Evolutionary conservation across 352 stramenopile genomes (phyloP).

Genomic region (Globisporangium canariense): DNA sequence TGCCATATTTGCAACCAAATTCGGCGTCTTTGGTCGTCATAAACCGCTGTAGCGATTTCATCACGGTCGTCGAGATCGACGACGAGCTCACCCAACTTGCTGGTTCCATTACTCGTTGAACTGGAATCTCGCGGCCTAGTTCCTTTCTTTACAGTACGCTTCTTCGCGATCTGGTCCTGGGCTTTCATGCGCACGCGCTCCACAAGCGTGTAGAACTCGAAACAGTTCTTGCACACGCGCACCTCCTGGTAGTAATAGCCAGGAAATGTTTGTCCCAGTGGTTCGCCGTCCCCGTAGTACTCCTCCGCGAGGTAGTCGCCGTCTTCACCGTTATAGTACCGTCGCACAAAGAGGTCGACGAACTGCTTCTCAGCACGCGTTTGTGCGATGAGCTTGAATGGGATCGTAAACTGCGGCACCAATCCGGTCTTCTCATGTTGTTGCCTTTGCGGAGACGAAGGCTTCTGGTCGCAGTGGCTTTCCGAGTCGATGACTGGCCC

Average conservation of each 20-base stretch:
- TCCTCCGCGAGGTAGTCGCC: constrained; percentile 71
- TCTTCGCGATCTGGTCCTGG: constrained; percentile 35
- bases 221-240: constrained; percentile 76
- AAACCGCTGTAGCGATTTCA: neutral
- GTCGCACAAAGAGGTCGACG: constrained; percentile 73
- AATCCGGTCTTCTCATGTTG: constrained; percentile 15
- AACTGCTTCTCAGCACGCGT: constrained; percentile 76
- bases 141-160: neutral
- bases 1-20: constrained; percentile 42
- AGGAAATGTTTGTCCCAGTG: constrained; percentile 67
- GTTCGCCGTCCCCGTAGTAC: constrained; percentile 75
- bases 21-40: constrained; percentile 3
- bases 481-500: constrained; percentile 31
- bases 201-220: constrained; percentile 74
- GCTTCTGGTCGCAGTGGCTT: neutral
- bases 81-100: neutral
- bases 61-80: constrained; percentile 5
- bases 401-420: constrained; percentile 46
- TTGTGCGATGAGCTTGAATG: constrained; percentile 80
- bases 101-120: neutral
- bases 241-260: constrained; percentile 85
- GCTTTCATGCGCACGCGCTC: constrained; percentile 73
- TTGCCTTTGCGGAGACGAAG: constrained; percentile 13
- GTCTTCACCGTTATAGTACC: constrained; percentile 72
- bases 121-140: constrained; percentile 2